phyloP scores from a whole-genome alignment of 306 rosid species.

The Rosa chinensis region DNA sequence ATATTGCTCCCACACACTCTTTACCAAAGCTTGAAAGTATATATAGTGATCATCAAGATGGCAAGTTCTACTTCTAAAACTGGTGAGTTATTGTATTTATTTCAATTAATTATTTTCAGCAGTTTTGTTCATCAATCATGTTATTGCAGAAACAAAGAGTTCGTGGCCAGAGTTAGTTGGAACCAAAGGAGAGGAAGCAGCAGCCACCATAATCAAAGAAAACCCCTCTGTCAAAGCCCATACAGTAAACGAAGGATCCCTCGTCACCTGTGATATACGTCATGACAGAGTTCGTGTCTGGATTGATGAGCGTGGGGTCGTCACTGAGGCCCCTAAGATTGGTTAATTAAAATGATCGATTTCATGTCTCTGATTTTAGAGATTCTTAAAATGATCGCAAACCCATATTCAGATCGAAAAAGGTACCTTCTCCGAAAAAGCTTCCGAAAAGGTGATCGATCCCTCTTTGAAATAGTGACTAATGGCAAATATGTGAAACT shows the following conservation, averaged over 20 bases:
- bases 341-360: slow-evolving; percentile 23
- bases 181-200: slow-evolving; percentile 35
- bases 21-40: too few species aligned
- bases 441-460: too few species aligned
- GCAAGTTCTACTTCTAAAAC: not conserved
- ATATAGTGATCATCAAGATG: not conserved
- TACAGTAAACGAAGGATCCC: slow-evolving; percentile 29
- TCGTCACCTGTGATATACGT: slow-evolving; percentile 33
- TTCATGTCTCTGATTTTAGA: not conserved
- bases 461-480: too few species aligned
- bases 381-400: too few species aligned
- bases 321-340: slow-evolving; percentile 36
- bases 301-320: slow-evolving; percentile 24
- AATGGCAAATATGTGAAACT: too few species aligned
- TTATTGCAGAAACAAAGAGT: slow-evolving; percentile 17
- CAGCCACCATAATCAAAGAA: slow-evolving; percentile 29
- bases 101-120: too few species aligned
- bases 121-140: not conserved
- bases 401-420: too few species aligned
- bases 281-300: slow-evolving; percentile 54
- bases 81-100: not conserved
- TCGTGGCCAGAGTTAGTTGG: slow-evolving; percentile 57
- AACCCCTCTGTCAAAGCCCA: slow-evolving; percentile 35
- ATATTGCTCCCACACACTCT: too few species aligned
- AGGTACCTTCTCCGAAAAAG: too few species aligned